Evolutionary conservation across 257 asterid genomes (phyloP), one percentile per base, ranked within the genome.

Genomic region (Ligustrum vulgare): DNA sequence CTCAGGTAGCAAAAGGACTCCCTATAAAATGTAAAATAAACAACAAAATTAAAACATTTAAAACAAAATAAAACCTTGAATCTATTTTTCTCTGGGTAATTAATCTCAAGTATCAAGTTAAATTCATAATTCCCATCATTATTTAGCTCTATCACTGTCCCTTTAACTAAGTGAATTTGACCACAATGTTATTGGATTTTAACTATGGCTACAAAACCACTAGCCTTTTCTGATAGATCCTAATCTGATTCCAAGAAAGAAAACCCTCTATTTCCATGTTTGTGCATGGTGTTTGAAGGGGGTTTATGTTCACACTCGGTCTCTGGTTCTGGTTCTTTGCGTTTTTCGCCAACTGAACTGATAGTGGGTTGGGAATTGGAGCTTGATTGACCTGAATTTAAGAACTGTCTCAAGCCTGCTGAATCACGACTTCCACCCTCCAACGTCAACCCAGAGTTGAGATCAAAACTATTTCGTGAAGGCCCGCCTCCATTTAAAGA

Each of bases 291-390:
- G 79, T 58, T 54, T 74, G 10, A 49, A 74, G 32, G 83, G 77
- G 56, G 56, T 5, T 15, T 45, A 37, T 84, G 74, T 34, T 88
- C 97, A 91, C 87, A 84, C 56, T 89, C 91, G 25, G 72, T 77
- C 18, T 93, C 94, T 15, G 94, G 49, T 11, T 41, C 49, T 41
- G 49, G 94, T 75, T 91, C 97, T 80, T 81, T 91, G 10, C 97
- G 86, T 83, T 90, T 90, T 75, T 80, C 84, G 37, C 87, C 78
- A 11, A 78, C 88, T 9, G 87, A 85, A 80, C 84, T 77, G 43
- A 87, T 70, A 0, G 84, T 62, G 6, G 88, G 84, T 71, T 82
- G 87, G 6, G 88, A 56, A 77, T 72, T 82, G 23, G 77, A 71
- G 75, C 76, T 84, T 75, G 82, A 51, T 72, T 82, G 89, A 67